Evolutionary conservation across 2,329 filamentous ascomycete species (phyloP).

Genomic region (Blastomyces silverae): DNA sequence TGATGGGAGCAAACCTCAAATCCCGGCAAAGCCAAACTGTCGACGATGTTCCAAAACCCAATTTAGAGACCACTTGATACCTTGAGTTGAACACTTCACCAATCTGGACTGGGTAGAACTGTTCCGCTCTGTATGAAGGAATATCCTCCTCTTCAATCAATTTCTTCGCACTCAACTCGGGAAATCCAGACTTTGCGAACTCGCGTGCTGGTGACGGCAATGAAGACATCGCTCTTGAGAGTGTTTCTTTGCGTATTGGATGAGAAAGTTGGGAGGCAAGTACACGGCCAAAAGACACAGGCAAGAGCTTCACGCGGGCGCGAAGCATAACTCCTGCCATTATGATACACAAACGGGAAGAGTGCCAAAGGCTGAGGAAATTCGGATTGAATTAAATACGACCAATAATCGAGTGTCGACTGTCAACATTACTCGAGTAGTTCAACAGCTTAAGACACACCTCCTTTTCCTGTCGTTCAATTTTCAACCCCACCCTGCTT

Average conservation of each 20-base stretch:
- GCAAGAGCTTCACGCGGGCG: not conserved
- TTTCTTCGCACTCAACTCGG: conserved; percentile 1
- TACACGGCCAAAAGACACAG: not conserved
- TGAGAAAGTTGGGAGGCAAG: conserved; percentile 4
- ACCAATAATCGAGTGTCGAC: too few species aligned
- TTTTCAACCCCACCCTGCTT: too few species aligned
- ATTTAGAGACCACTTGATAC: conserved; percentile 21
- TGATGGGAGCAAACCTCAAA: conserved; percentile 1
- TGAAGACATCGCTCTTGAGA: conserved; percentile 7
- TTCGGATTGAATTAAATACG: not conserved
- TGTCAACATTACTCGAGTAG: too few species aligned
- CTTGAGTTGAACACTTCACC: conserved; percentile 21
- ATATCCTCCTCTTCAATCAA: conserved; percentile 17
- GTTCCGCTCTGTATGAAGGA: conserved; percentile 17
- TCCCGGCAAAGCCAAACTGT: conserved; percentile 15
- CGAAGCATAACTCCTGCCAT: not conserved
- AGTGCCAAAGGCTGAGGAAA: not conserved
- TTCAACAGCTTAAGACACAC: too few species aligned
- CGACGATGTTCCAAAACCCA: conserved; percentile 18
- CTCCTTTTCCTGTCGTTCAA: too few species aligned
- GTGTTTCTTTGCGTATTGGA: not conserved
- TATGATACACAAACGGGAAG: not conserved
- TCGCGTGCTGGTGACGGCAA: conserved; percentile 2
- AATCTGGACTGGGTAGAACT: conserved; percentile 21
- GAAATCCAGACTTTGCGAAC: conserved; percentile 7